Evolutionary conservation across 768 basidiomycete species (phyloP).

Genomic region (Stropharia rugosoannulata): DNA sequence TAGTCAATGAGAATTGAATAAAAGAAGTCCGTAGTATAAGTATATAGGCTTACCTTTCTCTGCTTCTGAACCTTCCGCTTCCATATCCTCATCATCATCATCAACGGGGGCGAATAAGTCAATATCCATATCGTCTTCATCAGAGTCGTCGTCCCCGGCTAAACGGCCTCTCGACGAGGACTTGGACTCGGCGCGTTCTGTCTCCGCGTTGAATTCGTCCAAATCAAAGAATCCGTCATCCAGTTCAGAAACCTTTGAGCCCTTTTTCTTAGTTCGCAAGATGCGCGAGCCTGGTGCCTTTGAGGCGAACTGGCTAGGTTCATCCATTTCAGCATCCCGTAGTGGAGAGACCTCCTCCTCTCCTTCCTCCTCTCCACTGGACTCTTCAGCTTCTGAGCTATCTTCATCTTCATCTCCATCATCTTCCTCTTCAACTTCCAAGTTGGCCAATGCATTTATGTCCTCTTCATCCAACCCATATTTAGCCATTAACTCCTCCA

Average conservation of each 20-base stretch:
- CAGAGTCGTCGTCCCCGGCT: slow-evolving; percentile 48
- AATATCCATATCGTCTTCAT: slow-evolving; percentile 53
- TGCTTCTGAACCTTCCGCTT: slow-evolving; percentile 29
- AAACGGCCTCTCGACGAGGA: slow-evolving; percentile 61
- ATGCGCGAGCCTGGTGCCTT: slow-evolving; percentile 25
- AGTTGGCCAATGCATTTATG: slow-evolving; percentile 17
- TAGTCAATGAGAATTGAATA: not conserved
- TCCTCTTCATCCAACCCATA: slow-evolving; percentile 29
- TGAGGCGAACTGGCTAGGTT: slow-evolving; percentile 19
- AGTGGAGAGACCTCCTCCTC: slow-evolving; percentile 13
- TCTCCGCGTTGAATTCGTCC: slow-evolving; percentile 82
- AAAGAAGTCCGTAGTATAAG: not conserved
- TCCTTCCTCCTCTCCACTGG: slow-evolving; percentile 6
- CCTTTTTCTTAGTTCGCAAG: slow-evolving; percentile 26
- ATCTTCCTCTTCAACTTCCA: slow-evolving; percentile 24
- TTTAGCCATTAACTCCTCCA: slow-evolving; percentile 29
- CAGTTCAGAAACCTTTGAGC: slow-evolving; percentile 38
- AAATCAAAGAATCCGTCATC: slow-evolving; percentile 93
- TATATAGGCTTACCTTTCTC: slow-evolving; percentile 17
- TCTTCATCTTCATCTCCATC: slow-evolving; percentile 18
- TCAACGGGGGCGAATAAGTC: slow-evolving; percentile 70
- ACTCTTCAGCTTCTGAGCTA: slow-evolving; percentile 9
- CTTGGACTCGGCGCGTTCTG: slow-evolving; percentile 72
- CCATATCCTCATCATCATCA: slow-evolving; percentile 45
- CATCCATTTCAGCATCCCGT: slow-evolving; percentile 19